Evolutionary conservation across 2,329 filamentous ascomycete genomes (phyloP), one percentile per base, ranked within the genome.

Genomic region (Xylariales sp.): DNA sequence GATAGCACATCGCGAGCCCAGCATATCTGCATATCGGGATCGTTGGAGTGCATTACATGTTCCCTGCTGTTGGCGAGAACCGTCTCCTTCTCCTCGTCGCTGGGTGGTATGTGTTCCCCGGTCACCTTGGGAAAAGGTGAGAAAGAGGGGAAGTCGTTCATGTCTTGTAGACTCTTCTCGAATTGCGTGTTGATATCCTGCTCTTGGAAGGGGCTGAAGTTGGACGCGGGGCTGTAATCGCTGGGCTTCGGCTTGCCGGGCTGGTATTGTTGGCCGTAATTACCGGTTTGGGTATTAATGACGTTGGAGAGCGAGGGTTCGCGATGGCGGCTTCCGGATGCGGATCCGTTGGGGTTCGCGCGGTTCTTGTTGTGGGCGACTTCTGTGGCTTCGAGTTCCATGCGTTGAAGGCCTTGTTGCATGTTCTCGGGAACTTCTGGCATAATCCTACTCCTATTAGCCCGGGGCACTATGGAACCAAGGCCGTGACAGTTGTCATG

Each of bases 371-470:
- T 74, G 45, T 73, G 73, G 55, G 78, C 81, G 76, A 81, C 81
- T 81, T 83, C 86, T 83, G 80, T 82, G 69, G 91, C 91, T 83
- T 94, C 90, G 68, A 94, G 86, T 85, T 97, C 94, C 83, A 99
- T 89, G 80, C 94, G 91, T 76, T 95, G 92, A 72, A 99, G 88
- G 81, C 93, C 95, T 77, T 97, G 91, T 83, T 97, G 94, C 89
- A 99, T 97, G 82, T 97, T 95, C 81, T 95, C 92, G 74, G 95
- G 93, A 73, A 97, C 94, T 85, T 97, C 94, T 79, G 93, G 93
- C 90, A 95, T 97, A 77, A 97, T 89, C 84, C 93, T 97, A 80
- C 71, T 67, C 50, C 61, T 62, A 49, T 71, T 69, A 77, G 75
- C 75, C 34, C 28, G 30, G 10, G 32, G 14, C 39, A 46, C 64